A percentile compares a stretch with the other conserved stretches of the same genome.
Evolutionary conservation across 495 filamentous ascomycete species (phyloP).

Genomic region (Hypoxylon crocopeplum): DNA sequence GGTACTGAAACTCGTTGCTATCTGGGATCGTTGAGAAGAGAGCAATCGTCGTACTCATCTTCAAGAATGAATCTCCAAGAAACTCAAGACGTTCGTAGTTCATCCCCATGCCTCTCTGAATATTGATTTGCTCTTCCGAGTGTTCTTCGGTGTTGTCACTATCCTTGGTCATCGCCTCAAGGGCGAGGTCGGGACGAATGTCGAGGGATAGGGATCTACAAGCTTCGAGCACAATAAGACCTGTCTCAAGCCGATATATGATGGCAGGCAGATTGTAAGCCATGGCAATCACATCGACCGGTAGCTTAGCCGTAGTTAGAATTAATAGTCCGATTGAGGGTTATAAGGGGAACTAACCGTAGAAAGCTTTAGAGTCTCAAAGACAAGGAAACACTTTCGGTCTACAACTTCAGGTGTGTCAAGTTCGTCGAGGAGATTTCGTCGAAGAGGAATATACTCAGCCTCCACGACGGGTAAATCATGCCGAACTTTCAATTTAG

Average conservation of each 20-base stretch:
- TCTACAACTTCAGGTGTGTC: conserved; percentile 43
- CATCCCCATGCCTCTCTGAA: conserved; percentile 89
- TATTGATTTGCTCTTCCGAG: conserved; percentile 69
- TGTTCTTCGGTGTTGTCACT: conserved; percentile 90
- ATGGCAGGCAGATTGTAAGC: conserved; percentile 80
- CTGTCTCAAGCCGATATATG: conserved; percentile 81
- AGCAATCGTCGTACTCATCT: conserved; percentile 92
- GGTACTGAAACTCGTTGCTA: conserved; percentile 84
- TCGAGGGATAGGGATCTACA: conserved; percentile 63
- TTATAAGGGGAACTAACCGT: conserved; percentile 58
- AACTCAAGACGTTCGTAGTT: conserved; percentile 98
- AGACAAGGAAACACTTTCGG: conserved; percentile 54
- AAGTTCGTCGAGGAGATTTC: conserved; percentile 78
- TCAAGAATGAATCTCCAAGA: conserved; percentile 91
- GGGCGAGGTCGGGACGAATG: conserved; percentile 71
- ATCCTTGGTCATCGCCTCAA: conserved; percentile 95
- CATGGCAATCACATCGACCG: conserved; percentile 68
- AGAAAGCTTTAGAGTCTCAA: conserved; percentile 71
- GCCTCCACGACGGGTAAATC: conserved; percentile 82
- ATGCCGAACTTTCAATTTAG: conserved; percentile 50
- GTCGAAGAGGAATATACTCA: conserved; percentile 72
- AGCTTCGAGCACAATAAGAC: conserved; percentile 77
- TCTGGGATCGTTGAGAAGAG: conserved; percentile 77
- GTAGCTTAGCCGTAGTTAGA: conserved; percentile 61
- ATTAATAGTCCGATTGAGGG: neutral